phyloP scores from a whole-genome alignment of 345 rosid genomes.

The Boechera stricta region DNA sequence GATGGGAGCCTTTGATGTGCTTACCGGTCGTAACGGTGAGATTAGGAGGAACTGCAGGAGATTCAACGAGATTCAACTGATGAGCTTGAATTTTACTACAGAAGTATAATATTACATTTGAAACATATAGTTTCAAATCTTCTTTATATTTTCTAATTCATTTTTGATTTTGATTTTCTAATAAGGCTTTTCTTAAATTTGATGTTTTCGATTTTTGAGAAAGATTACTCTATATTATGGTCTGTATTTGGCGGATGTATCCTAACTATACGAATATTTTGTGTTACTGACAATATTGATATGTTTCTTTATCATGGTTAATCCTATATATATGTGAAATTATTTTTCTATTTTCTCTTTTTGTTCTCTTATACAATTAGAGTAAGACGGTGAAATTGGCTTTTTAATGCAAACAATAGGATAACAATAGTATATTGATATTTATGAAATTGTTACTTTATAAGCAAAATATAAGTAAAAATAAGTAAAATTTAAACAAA shows the following conservation, averaged over 20 bases:
- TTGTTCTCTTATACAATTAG: neutral
- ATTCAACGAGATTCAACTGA: conserved; percentile 53
- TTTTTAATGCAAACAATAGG: neutral
- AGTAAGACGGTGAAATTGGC: neutral
- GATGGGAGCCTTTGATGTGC: conserved; percentile 70
- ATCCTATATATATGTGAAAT: neutral
- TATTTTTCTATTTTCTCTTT: neutral
- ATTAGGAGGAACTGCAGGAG: conserved; percentile 68
- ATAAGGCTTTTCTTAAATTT: conserved; percentile 28
- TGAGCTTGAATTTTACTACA: neutral
- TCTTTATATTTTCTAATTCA: conserved; percentile 8
- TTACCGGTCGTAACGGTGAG: conserved; percentile 67
- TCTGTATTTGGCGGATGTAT: conserved; percentile 13
- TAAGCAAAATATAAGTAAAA: no score
- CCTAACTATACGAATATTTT: neutral
- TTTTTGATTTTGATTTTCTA: neutral
- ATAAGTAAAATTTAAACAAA: no score
- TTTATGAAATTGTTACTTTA: no score
- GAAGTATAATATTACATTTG: neutral
- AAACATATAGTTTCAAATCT: conserved; percentile 6
- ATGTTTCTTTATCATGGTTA: conserved; percentile 19
- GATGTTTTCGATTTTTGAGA: conserved; percentile 23
- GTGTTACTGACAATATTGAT: conserved; percentile 24
- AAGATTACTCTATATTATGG: conserved; percentile 16
- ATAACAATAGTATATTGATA: neutral